These are phyloP conservation scores for Dictyostelium intermedium DNA, from an alignment of 78 protist species.

Conservation along the genomic window DNA sequence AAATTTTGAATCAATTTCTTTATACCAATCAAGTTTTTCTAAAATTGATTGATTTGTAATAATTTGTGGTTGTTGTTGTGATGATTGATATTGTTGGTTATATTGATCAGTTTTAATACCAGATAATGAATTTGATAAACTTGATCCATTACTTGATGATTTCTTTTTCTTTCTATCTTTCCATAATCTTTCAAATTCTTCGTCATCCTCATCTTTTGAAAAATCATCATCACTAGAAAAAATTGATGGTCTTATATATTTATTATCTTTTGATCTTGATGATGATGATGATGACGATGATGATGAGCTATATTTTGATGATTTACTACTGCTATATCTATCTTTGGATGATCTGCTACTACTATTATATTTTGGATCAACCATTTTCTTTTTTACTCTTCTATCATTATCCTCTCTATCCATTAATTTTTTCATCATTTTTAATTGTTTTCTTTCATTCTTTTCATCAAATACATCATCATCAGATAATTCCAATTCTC, in stretches of 20 bases:
- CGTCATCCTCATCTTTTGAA: neutral
- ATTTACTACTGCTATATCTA: neutral
- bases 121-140: neutral
- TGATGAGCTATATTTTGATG: neutral
- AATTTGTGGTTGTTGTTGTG: neutral
- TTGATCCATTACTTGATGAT: neutral
- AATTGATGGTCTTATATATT: neutral
- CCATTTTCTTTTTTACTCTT: slow-evolving; percentile 32
- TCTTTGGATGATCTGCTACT: slow-evolving; percentile 1
- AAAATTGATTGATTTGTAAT: slow-evolving; percentile 5
- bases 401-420: slow-evolving; percentile 11
- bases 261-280: neutral
- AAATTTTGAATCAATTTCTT: slow-evolving; percentile 8
- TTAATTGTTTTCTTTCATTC: slow-evolving; percentile 8
- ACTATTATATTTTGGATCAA: slow-evolving; percentile 1
- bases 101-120: slow-evolving; percentile 8
- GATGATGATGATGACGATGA: neutral
- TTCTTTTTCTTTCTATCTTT: slow-evolving; percentile 30
- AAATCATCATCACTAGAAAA: slow-evolving; percentile 10
- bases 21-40: slow-evolving; percentile 33
- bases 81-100: neutral
- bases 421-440: slow-evolving; percentile 29
- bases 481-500: slow-evolving; percentile 24
- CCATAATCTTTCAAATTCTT: slow-evolving; percentile 17
- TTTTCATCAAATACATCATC: slow-evolving; percentile 33